phyloP scores from a whole-genome alignment of 129 eudicot genomes.

The Artemisia annua region DNA sequence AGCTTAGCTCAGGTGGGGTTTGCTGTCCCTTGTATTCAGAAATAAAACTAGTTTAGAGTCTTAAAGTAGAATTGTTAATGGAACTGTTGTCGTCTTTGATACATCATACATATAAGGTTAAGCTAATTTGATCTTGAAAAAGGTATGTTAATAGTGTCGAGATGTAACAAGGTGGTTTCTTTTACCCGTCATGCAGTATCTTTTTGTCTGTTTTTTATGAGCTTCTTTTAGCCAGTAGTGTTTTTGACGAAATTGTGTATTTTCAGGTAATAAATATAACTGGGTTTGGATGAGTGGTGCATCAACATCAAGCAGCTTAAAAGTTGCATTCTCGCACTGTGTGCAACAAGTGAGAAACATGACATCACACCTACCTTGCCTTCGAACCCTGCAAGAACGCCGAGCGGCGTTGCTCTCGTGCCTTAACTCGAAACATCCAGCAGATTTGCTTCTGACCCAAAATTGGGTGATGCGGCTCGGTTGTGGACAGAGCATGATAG shows the following conservation, averaged over 20 bases:
- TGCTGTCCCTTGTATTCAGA: too few species aligned
- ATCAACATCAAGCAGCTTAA: slow-evolving; percentile 56
- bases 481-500: too few species aligned
- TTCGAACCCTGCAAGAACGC: slow-evolving; percentile 87
- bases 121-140: background rate
- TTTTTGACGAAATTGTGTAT: slow-evolving; percentile 19
- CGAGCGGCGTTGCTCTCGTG: slow-evolving; percentile 93
- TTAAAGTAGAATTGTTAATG: too few species aligned
- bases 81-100: too few species aligned
- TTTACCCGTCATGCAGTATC: background rate
- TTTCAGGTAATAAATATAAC: slow-evolving; percentile 27
- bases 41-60: too few species aligned
- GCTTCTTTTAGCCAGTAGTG: background rate
- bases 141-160: background rate
- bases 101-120: background rate
- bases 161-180: slow-evolving; percentile 3
- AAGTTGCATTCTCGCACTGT: slow-evolving; percentile 83
- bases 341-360: slow-evolving; percentile 92
- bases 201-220: background rate
- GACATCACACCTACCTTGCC: slow-evolving; percentile 98
- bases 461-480: slow-evolving; percentile 95
- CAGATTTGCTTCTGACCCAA: slow-evolving; percentile 96
- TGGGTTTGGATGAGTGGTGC: slow-evolving; percentile 55
- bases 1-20: too few species aligned
- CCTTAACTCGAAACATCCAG: slow-evolving; percentile 90